Evolutionary conservation across 345 rosid genomes (phyloP).

Genomic region (Excoecaria agallocha): DNA sequence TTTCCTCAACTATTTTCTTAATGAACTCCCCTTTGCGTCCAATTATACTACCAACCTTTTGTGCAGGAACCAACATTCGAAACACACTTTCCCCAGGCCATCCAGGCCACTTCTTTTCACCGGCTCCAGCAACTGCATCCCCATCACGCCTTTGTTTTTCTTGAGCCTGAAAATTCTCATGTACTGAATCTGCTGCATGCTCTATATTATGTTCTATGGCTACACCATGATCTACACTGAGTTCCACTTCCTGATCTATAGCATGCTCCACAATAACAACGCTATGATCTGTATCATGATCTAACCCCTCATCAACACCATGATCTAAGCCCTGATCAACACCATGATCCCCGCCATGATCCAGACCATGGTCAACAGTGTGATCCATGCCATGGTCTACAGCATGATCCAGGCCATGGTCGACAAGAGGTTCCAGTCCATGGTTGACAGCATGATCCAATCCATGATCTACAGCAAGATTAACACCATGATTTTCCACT

Average conservation of each 20-base stretch:
- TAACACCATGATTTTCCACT: slow-evolving; percentile 11
- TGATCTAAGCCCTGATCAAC: slow-evolving; percentile 12
- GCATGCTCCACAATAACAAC: no score
- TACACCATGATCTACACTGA: not conserved
- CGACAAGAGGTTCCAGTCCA: slow-evolving; percentile 4
- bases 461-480: slow-evolving; percentile 4
- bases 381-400: slow-evolving; percentile 9
- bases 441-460: slow-evolving; percentile 9
- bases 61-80: slow-evolving; percentile 97
- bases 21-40: slow-evolving; percentile 98
- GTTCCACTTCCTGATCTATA: slow-evolving; percentile 14
- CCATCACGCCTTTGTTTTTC: slow-evolving; percentile 20
- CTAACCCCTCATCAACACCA: slow-evolving; percentile 11
- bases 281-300: slow-evolving; percentile 12
- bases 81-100: slow-evolving; percentile 99
- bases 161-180: slow-evolving; percentile 20
- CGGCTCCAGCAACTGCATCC: slow-evolving; percentile 33
- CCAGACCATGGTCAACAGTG: not conserved
- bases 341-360: not conserved
- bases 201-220: slow-evolving; percentile 8
- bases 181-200: slow-evolving; percentile 2
- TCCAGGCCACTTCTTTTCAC: slow-evolving; percentile 98
- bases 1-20: slow-evolving; percentile 95
- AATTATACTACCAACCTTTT: slow-evolving; percentile 95
- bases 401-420: slow-evolving; percentile 6